Evolutionary conservation across 768 basidiomycete species (phyloP).

Genomic region (Boletus fagicola): DNA sequence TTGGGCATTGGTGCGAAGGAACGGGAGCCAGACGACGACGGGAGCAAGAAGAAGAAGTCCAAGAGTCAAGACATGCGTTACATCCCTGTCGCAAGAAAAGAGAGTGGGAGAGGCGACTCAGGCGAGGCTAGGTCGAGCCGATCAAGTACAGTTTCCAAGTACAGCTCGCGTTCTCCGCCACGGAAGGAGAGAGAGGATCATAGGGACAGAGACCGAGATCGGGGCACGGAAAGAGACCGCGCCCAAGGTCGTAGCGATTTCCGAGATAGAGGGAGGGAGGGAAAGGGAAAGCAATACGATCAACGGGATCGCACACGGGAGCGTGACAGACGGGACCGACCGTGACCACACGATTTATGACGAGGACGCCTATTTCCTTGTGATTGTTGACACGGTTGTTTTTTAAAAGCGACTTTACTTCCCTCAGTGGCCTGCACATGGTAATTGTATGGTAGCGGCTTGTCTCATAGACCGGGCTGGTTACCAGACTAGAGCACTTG

Average conservation of each 20-base stretch:
- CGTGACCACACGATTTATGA: too few species aligned
- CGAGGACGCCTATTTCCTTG: too few species aligned
- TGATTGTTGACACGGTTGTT: too few species aligned
- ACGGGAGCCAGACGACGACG: conserved; percentile 67
- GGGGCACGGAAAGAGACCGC: conserved; percentile 28
- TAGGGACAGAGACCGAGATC: conserved; percentile 21
- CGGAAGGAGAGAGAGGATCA: conserved; percentile 18
- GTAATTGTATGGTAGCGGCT: too few species aligned
- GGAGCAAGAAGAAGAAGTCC: conserved; percentile 53
- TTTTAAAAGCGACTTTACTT: too few species aligned
- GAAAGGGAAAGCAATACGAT: conserved; percentile 1
- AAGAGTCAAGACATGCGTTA: conserved; percentile 67
- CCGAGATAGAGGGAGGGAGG: conserved; percentile 24
- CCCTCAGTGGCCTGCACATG: too few species aligned
- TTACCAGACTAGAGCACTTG: too few species aligned
- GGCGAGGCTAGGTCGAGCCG: conserved; percentile 29
- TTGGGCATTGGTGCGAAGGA: conserved; percentile 96
- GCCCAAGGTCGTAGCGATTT: conserved; percentile 33
- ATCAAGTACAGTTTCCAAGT: conserved; percentile 44
- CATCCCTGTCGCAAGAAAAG: conserved; percentile 76
- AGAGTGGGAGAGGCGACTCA: conserved; percentile 37
- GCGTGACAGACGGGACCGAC: conserved; percentile 17
- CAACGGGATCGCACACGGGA: conserved; percentile 20
- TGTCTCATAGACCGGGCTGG: too few species aligned
- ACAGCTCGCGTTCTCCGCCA: conserved; percentile 50